Evolutionary conservation across 306 rosid genomes (phyloP), one percentile per base, ranked within the genome.

Genomic region (Biancaea sappan): DNA sequence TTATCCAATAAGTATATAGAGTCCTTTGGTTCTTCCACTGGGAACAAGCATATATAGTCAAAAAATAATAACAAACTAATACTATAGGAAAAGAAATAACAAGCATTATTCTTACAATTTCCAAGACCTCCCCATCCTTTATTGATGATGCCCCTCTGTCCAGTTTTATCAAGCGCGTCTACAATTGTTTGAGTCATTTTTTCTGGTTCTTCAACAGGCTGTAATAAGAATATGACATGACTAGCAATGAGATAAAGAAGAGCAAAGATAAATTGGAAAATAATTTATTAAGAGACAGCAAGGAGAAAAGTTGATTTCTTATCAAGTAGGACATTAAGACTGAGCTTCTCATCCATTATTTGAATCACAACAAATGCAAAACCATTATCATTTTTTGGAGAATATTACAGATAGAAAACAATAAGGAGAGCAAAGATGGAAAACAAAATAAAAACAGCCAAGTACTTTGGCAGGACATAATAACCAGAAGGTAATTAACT

Each of bases 121-220:
- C 99, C 99, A 68, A 95, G 98, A 79, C 99, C 99, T 69, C 99
- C 99, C 99, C 99, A 95, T 80, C 99, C 99, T 90, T 90, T 92
- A 85, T 89, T 95, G 82, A 95, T 92, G 81, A 95, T 95, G 68
- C 99, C 99, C 80, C 99, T 86, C 82, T 95, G 99, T 79, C 92
- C 93, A 16, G 99, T 92, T 58, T 10, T 85, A 73, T 87, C 96
- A 80, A 95, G 84, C 57, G 99, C 98, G 38, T 88, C 83, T 40
- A 95, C 99, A 81, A 95, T 95, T 77, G 81, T 86, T 83, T 95
- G 77, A 68, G 99, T 92, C 98, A 95, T 95, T 80, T 87, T 92
- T 80, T 72, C 85, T 34, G 99, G 99, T 72, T 88, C 98, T 89
- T 90, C 83, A 82, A 95, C 98, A 81, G 99, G 99, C 99, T 95